phyloP scores from a whole-genome alignment of 2,329 filamentous ascomycete genomes.

The Rugonectria rugulosa region DNA sequence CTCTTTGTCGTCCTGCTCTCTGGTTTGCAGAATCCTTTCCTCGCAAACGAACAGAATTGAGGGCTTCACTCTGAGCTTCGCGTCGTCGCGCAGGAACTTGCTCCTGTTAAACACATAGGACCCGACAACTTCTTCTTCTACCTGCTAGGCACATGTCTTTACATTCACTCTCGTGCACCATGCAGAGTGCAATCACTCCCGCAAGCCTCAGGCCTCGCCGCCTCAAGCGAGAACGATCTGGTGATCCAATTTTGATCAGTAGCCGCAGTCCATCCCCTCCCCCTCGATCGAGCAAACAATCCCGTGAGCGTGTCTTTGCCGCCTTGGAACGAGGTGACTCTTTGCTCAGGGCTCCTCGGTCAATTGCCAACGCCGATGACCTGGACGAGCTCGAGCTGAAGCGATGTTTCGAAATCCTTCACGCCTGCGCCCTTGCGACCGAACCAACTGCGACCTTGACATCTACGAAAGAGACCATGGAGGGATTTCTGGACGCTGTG shows the following conservation, averaged over 20 bases:
- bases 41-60: too few relatives aligned
- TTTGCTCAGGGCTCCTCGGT: conserved; percentile 22
- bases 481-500: conserved; percentile 42
- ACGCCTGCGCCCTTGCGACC: conserved; percentile 42
- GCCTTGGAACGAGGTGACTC: conserved; percentile 33
- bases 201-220: neutral
- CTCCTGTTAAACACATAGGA: too few relatives aligned
- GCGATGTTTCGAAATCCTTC: conserved; percentile 44
- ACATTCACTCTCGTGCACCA: neutral
- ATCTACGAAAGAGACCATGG: conserved; percentile 41
- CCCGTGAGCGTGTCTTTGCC: conserved; percentile 36
- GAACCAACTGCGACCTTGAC: conserved; percentile 30
- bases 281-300: conserved; percentile 21
- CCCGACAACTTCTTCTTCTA: neutral
- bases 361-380: conserved; percentile 36
- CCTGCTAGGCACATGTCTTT: neutral
- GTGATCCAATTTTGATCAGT: conserved; percentile 17
- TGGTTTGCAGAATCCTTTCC: too few relatives aligned
- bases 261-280: conserved; percentile 25
- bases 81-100: too few relatives aligned
- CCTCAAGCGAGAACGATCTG: conserved; percentile 12
- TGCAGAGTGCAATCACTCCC: neutral
- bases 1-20: too few relatives aligned
- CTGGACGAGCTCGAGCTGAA: conserved; percentile 39
- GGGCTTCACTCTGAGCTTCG: too few relatives aligned